Evolutionary conservation across 2,329 filamentous ascomycete species (phyloP), one percentile per base, ranked within the genome.

Genomic region (Exophiala xenobiotica): DNA sequence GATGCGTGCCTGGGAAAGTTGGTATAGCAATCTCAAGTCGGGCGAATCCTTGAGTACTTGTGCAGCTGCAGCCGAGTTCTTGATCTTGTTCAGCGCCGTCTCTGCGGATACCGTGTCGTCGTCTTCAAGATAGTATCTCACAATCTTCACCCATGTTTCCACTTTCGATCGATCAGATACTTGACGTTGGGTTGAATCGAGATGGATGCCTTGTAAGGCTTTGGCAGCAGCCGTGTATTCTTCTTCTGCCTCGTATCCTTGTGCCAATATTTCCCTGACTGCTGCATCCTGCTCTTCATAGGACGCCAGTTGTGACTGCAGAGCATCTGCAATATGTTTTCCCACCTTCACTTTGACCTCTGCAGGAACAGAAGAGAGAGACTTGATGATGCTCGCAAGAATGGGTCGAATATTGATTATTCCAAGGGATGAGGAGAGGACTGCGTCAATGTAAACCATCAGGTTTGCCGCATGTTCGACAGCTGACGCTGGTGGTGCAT

Each of bases 121-220:
- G 41, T 91, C 89, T 74, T 99, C 92, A 56, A 99, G 81, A 68
- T 93, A 95, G 75, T 95, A 87, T 56, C 93, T 83, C 66, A 95
- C 90, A 66, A 99, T 96, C 54, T 92, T 88, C 61, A 97, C 87
- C 89, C 92, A 97, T 48, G 93, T 82, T 48, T 79, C 78, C 6
- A 90, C 89, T 71, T 90, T 91, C 61, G 92, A 87, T 63, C 88
- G 83, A 66, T 90, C 85, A 22, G 85, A 83, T 27, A 96, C 84
- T 50, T 87, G 84, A 42, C 92, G 86, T 74, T 96, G 90, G 2
- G 90, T 91, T 51, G 82, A 87, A 67, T 99, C 92, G 40, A 97
- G 83, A 26, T 90, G 87, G 62, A 97, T 95, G 29, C 85, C 86
- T 64, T 89, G 82, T 5, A 99, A 80, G 7, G 81, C 78, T 65